phyloP scores from a whole-genome alignment of 208 protist genomes.

The Acanthamoeba triangularis region DNA sequence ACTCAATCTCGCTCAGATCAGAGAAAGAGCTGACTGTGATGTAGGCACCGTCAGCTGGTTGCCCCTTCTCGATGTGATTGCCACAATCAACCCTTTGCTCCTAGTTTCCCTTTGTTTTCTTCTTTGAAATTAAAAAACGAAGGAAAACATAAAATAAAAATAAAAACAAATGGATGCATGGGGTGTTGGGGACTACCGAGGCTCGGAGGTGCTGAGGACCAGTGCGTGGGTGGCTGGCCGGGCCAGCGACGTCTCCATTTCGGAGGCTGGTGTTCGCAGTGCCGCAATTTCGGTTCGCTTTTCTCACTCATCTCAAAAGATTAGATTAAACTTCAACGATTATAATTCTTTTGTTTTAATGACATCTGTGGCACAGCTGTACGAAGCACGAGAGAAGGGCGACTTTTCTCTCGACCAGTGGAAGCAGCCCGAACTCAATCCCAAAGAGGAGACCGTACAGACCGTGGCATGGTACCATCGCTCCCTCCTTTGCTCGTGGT shows the following conservation, averaged over 20 bases:
- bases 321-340: background rate
- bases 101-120: too few species aligned
- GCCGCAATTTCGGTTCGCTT: background rate
- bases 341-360: background rate
- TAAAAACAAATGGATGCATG: background rate
- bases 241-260: background rate
- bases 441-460: conserved; percentile 24
- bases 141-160: background rate
- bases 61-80: too few species aligned
- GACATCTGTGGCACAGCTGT: background rate
- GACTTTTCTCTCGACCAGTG: conserved; percentile 36
- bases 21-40: too few species aligned
- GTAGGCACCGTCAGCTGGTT: too few species aligned
- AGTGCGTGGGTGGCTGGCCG: conserved; percentile 31
- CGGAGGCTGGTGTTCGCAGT: background rate
- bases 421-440: conserved; percentile 67
- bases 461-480: conserved; percentile 7
- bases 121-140: background rate
- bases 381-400: conserved; percentile 22
- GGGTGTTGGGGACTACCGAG: background rate
- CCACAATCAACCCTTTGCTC: too few species aligned
- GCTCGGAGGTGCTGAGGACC: conserved; percentile 10
- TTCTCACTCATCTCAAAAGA: background rate
- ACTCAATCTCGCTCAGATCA: too few species aligned
- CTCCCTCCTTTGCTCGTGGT: background rate